A percentile compares a stretch with the other conserved stretches of the same genome.
Evolutionary conservation across 108 stramenopile species (phyloP).

Genomic region (Parietichytrium sp.): DNA sequence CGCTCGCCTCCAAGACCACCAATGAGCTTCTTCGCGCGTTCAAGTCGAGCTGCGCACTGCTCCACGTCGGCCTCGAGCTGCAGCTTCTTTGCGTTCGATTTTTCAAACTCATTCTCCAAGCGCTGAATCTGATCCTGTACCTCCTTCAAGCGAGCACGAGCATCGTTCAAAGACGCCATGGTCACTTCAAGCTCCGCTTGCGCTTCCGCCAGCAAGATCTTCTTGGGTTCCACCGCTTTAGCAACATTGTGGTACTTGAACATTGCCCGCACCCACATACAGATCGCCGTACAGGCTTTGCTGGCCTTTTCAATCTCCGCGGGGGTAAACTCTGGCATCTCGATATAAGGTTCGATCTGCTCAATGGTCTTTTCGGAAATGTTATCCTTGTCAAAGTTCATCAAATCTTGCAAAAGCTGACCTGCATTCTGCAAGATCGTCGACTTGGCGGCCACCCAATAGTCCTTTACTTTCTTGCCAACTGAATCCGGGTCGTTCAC

Average conservation of each 20-base stretch:
- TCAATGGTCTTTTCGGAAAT: slow-evolving; percentile 59
- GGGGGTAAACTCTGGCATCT: slow-evolving; percentile 62
- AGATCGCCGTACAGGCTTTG: slow-evolving; percentile 65
- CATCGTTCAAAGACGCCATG: slow-evolving; percentile 53
- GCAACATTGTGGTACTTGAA: slow-evolving; percentile 69
- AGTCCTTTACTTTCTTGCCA: slow-evolving; percentile 64
- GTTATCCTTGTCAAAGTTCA: slow-evolving; percentile 69
- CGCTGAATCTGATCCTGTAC: slow-evolving; percentile 58
- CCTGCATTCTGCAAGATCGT: slow-evolving; percentile 57
- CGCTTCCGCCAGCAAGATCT: slow-evolving; percentile 51
- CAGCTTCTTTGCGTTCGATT: slow-evolving; percentile 59
- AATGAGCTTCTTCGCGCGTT: slow-evolving; percentile 68
- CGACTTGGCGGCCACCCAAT: slow-evolving; percentile 56
- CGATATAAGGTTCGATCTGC: slow-evolving; percentile 60
- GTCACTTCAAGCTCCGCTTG: slow-evolving; percentile 58
- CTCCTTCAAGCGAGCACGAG: slow-evolving; percentile 53
- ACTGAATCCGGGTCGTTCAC: slow-evolving; percentile 53
- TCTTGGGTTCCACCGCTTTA: slow-evolving; percentile 66
- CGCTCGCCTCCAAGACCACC: slow-evolving; percentile 71
- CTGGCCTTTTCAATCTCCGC: slow-evolving; percentile 61
- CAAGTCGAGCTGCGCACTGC: slow-evolving; percentile 56
- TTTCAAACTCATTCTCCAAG: slow-evolving; percentile 55
- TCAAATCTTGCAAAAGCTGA: slow-evolving; percentile 52
- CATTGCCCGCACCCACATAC: slow-evolving; percentile 73
- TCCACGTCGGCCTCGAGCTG: slow-evolving; percentile 55